Percentiles rank a stretch among this genome's conserved stretches.
Conservation (phyloP, 2,329 filamentous ascomycete genomes). For the Aspergillus melleus region DNA sequence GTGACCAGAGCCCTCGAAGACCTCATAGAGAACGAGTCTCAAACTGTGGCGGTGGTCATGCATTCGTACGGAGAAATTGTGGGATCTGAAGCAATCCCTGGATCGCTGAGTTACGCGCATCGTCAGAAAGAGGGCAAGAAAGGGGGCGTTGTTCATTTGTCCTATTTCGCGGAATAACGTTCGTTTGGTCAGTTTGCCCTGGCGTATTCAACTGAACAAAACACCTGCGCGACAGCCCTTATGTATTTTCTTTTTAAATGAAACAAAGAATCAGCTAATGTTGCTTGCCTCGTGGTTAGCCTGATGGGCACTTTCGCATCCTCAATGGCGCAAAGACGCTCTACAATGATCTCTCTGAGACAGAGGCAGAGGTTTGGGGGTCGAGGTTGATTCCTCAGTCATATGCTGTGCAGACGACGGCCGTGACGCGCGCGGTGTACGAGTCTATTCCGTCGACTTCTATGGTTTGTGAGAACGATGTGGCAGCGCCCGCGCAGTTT, state of each 20-base stretch:
- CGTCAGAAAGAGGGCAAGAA: neutral
- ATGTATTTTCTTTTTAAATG: neutral
- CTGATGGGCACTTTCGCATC: neutral
- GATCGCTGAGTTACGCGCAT: neutral
- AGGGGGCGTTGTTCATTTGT: neutral
- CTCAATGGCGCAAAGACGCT: conserved; percentile 1
- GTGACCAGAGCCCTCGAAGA: neutral
- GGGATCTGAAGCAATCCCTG: neutral
- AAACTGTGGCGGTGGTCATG: neutral
- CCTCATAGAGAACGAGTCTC: neutral
- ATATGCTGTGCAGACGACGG: conserved; percentile 5
- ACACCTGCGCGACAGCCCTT: neutral
- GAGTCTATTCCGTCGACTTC: conserved; percentile 11
- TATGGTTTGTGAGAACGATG: conserved; percentile 6
- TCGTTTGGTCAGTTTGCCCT: neutral
- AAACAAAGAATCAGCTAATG: neutral
- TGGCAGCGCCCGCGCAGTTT: neutral
- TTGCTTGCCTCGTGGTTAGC: neutral
- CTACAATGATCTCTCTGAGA: conserved; percentile 4
- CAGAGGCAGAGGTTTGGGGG: conserved; percentile 4
- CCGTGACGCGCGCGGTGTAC: conserved; percentile 3
- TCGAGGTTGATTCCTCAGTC: conserved; percentile 5
- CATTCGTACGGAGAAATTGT: neutral
- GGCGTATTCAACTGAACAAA: too few relatives aligned
- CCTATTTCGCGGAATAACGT: neutral